phyloP scores from a whole-genome alignment of 352 stramenopile species.

The Phytophthora palmivora region DNA sequence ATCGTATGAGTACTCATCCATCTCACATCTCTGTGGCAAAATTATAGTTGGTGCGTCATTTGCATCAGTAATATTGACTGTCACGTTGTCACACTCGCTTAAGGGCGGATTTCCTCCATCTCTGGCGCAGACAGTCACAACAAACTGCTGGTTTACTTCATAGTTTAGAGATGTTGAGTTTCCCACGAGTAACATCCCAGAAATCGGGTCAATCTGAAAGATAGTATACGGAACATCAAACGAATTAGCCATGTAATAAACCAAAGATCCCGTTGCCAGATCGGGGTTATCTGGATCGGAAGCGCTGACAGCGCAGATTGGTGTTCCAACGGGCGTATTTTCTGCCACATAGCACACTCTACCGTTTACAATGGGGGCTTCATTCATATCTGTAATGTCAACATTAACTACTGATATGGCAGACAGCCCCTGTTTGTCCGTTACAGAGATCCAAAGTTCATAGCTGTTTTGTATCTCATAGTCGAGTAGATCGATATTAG shows the following conservation, averaged over 20 bases:
- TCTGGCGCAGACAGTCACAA: slow-evolving; percentile 15
- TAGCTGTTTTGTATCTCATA: slow-evolving; percentile 24
- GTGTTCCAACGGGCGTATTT: slow-evolving; percentile 12
- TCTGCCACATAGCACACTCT: slow-evolving; percentile 24
- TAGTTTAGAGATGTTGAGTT: slow-evolving; percentile 30
- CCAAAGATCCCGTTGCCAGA: slow-evolving; percentile 10
- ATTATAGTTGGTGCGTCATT: slow-evolving; percentile 32
- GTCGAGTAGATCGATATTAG: slow-evolving; percentile 30
- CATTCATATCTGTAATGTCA: slow-evolving; percentile 26
- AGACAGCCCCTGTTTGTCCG: slow-evolving; percentile 12
- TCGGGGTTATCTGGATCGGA: slow-evolving; percentile 26
- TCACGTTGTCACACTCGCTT: slow-evolving; percentile 13
- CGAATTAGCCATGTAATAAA: slow-evolving; percentile 13
- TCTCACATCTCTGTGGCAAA: slow-evolving; percentile 17
- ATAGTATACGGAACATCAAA: background rate
- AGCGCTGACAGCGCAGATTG: slow-evolving; percentile 22
- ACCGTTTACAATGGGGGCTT: slow-evolving; percentile 21
- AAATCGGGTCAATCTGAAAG: slow-evolving; percentile 27
- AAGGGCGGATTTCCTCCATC: slow-evolving; percentile 28
- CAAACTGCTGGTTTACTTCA: slow-evolving; percentile 8
- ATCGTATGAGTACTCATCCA: slow-evolving; percentile 30
- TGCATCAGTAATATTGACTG: slow-evolving; percentile 17
- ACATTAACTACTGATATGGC: slow-evolving; percentile 20
- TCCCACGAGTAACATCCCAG: slow-evolving; percentile 19
- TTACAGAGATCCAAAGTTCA: slow-evolving; percentile 27